These are phyloP conservation scores for Cetraspora pellucida DNA, from an alignment of 192 early-diverging fungal genomes.

Conservation along the genomic window DNA sequence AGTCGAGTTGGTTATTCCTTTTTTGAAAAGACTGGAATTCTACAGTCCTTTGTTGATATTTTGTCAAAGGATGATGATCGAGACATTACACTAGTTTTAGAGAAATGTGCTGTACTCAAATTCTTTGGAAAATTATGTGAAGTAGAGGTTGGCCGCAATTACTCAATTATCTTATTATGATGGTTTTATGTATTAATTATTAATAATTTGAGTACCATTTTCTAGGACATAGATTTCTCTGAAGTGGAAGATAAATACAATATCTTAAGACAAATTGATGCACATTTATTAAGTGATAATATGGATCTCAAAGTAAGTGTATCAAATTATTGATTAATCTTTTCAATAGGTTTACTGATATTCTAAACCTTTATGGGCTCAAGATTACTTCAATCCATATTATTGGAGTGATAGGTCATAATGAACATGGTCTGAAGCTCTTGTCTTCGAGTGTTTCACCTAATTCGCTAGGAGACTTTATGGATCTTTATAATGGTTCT, in stretches of 20 bases:
- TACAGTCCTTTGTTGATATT: conserved; percentile 40
- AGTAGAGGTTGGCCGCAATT: conserved; percentile 30
- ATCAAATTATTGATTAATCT: neutral
- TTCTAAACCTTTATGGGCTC: too few species aligned
- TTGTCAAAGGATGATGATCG: conserved; percentile 32
- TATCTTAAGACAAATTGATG: conserved; percentile 27
- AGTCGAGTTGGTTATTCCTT: conserved; percentile 42
- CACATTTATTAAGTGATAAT: conserved; percentile 32
- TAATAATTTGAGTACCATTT: neutral
- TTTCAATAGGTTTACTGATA: too few species aligned
- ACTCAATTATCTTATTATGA: neutral
- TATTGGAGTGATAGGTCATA: conserved; percentile 41
- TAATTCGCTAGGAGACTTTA: conserved; percentile 27
- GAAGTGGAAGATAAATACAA: conserved; percentile 25
- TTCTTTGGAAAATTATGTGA: conserved; percentile 48
- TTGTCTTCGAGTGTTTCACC: conserved; percentile 16
- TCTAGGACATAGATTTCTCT: conserved; percentile 32
- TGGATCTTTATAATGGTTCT: conserved; percentile 25
- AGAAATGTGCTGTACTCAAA: conserved; percentile 46
- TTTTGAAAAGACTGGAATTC: conserved; percentile 38
- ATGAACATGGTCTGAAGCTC: conserved; percentile 26
- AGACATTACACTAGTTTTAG: conserved; percentile 41
- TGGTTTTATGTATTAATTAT: neutral
- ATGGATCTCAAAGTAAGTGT: conserved; percentile 35
- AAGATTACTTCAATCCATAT: conserved; percentile 37